phyloP scores from a whole-genome alignment of 306 rosid genomes.

The Vigna hirtella region DNA sequence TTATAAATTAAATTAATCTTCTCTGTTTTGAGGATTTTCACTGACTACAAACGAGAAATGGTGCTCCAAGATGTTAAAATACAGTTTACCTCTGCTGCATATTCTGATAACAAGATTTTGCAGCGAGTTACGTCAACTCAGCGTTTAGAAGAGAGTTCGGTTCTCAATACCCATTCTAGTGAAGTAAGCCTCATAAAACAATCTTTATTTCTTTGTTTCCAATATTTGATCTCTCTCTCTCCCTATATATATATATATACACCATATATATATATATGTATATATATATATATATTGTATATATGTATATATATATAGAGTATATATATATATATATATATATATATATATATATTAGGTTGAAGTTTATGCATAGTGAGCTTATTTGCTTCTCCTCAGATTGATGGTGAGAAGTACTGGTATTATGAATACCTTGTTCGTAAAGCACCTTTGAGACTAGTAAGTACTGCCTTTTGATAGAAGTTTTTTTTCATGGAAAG shows the following conservation, averaged over 20 bases:
- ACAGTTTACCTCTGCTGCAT: not conserved
- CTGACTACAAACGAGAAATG: not conserved
- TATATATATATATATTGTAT: no score
- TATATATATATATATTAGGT: not conserved
- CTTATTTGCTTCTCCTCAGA: conserved; percentile 54
- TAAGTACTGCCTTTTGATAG: conserved; percentile 45
- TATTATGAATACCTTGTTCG: conserved; percentile 91
- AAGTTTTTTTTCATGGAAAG: conserved; percentile 3
- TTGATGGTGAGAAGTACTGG: conserved; percentile 92
- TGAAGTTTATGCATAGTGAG: conserved; percentile 35
- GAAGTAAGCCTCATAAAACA: conserved; percentile 64
- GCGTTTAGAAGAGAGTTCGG: conserved; percentile 93
- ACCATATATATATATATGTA: no score
- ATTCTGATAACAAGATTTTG: conserved; percentile 41
- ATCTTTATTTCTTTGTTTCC: conserved; percentile 31
- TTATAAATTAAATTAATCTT: not conserved
- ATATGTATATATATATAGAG: no score
- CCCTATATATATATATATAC: not conserved
- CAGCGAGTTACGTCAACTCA: conserved; percentile 96
- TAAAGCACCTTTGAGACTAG: conserved; percentile 81
- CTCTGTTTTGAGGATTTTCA: conserved; percentile 18
- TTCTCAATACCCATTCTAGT: conserved; percentile 80
- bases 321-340: not conserved
- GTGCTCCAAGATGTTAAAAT: conserved; percentile 22
- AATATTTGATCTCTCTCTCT: not conserved